Percentiles rank a stretch among this genome's conserved stretches.
Conservation (phyloP, 1,284 basidiomycete genomes). For the Xerocomus minutiporus region DNA sequence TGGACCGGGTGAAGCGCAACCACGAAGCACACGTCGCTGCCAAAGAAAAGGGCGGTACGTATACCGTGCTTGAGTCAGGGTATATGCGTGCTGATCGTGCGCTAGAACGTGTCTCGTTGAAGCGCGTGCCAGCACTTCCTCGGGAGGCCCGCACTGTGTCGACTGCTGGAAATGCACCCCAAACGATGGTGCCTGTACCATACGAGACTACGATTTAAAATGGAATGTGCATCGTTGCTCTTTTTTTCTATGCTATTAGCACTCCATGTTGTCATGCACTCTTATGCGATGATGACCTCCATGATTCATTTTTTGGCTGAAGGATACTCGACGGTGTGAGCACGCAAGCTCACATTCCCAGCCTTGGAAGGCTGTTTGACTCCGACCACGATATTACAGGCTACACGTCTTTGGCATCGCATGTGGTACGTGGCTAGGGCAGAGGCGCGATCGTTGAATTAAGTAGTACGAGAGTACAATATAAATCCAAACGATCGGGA, state of each 20-base stretch:
- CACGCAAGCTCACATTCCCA: too few species aligned
- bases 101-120: conserved; percentile 77
- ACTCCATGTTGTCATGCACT: conserved; percentile 4
- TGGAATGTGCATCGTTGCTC: conserved; percentile 7
- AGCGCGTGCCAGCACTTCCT: conserved; percentile 84
- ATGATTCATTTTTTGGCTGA: too few species aligned
- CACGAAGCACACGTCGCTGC: conserved; percentile 81
- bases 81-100: not conserved
- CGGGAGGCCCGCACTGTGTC: conserved; percentile 80
- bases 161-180: conserved; percentile 74
- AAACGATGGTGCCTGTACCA: conserved; percentile 88
- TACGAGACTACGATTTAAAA: conserved; percentile 84
- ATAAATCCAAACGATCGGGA: too few species aligned
- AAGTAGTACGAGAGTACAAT: too few species aligned
- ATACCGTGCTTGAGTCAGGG: not conserved
- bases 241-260: conserved; percentile 10
- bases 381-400: too few species aligned
- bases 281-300: too few species aligned
- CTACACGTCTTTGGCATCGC: too few species aligned
- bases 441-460: too few species aligned
- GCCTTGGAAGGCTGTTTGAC: too few species aligned
- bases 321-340: too few species aligned
- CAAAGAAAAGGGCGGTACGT: conserved; percentile 85
- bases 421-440: too few species aligned
- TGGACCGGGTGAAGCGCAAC: conserved; percentile 94